Base-by-base conservation (phyloP, 345 rosid genomes). In the Sonneratia caseolaris region DNA sequence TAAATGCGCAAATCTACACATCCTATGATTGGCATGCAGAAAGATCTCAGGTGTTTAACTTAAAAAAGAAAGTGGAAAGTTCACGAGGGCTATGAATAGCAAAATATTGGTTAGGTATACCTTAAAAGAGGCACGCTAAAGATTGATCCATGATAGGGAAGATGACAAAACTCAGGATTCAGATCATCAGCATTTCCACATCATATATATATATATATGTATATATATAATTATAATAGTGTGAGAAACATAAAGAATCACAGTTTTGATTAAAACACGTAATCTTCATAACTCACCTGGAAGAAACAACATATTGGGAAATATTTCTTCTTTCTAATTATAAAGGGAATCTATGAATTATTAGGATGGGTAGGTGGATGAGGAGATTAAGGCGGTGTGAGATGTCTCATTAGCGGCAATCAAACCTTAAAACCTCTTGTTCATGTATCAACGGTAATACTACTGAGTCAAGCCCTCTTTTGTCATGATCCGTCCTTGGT, bases 111-210 rank as follows among this genome's bases (percentile, higher is more conserved):
- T 38, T 75, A 45, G 65, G 68, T 75, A 71, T 68, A 69, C 32
- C 24, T 56, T 68, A 71, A 61, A 74, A 72, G 76, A 80, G 78
- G 10, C 10, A 72, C 68, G 74, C 71, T 65, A 61, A 65, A 72
- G 37, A 62, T 37, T 45, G 56, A 80, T 80, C 78, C 69, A 81
- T 37, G 37, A 36, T 3, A 36, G 68, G 32, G 38, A 80, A 82
- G 76, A 84, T 68, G 88, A 83, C 86, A 81, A 84, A 82, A 73
- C 71, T 74, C 6, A 37, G 69, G 70, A 72, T 49, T 72, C 77
- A 37, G 32, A 65, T 70, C 80, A 73, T 81, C 81, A 71, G 78
- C 76, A 74, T 72, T 77, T 72, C 1, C 32, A 27, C 36, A 40
- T 37, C 1, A 42, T 37, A 12, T 36, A 42, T 24, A 7, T 5